phyloP scores from a whole-genome alignment of 352 stramenopile genomes.

The Phytophthora ohioensis region DNA sequence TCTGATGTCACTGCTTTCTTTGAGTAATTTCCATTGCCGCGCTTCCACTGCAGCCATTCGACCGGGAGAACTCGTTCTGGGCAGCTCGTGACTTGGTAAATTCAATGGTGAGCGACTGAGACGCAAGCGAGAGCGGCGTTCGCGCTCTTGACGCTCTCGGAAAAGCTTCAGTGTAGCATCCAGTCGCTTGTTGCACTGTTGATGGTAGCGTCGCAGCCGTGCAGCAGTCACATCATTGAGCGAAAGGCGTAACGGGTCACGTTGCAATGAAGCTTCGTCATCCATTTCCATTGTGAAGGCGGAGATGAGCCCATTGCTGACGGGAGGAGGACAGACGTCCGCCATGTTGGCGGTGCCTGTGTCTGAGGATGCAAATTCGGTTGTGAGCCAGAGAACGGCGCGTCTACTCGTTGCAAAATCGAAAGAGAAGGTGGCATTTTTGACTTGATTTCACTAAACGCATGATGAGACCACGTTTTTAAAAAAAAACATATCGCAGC shows the following conservation, averaged over 20 bases:
- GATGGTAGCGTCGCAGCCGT: slow-evolving; percentile 58
- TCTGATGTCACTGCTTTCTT: slow-evolving; percentile 66
- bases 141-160: slow-evolving; percentile 57
- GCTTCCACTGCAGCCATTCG: slow-evolving; percentile 14
- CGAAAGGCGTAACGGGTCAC: slow-evolving; percentile 24
- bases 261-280: slow-evolving; percentile 27
- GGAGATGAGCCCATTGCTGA: slow-evolving; percentile 43
- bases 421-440: slow-evolving; percentile 2
- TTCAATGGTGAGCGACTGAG: slow-evolving; percentile 23
- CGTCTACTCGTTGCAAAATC: slow-evolving; percentile 22
- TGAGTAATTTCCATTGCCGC: slow-evolving; percentile 73
- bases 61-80: slow-evolving; percentile 5
- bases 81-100: slow-evolving; percentile 11
- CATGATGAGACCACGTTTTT: slow-evolving; percentile 11
- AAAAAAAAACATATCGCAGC: slow-evolving; percentile 25
- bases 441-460: slow-evolving; percentile 27
- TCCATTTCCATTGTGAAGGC: slow-evolving; percentile 48
- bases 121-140: slow-evolving; percentile 26
- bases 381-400: slow-evolving; percentile 26
- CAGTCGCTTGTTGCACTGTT: slow-evolving; percentile 54
- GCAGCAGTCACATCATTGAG: slow-evolving; percentile 52
- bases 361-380: slow-evolving; percentile 25
- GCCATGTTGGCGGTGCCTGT: slow-evolving; percentile 16
- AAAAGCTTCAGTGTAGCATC: slow-evolving; percentile 54
- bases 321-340: slow-evolving; percentile 24